Percentiles rank a stretch among this genome's conserved stretches.
phyloP scores from a whole-genome alignment of 2,329 filamentous ascomycete species.

The Nemania sp. region DNA sequence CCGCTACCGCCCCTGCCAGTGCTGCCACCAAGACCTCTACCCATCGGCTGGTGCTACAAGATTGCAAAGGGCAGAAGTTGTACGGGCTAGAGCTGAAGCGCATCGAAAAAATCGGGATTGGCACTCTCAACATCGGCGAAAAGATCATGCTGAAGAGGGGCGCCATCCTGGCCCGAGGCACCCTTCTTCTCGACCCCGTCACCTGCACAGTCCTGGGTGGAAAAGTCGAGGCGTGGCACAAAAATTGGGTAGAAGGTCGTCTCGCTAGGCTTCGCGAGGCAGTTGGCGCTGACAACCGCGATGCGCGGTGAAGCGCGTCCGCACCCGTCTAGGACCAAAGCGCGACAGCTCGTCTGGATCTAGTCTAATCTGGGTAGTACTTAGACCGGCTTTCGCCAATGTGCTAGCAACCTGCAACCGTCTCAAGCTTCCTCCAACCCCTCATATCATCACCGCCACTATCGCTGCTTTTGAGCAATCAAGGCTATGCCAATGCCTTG shows the following conservation, averaged over 20 bases:
- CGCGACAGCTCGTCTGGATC: background rate
- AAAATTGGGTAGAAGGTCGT: slow-evolving; percentile 72
- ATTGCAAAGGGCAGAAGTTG: slow-evolving; percentile 68
- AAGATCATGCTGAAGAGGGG: slow-evolving; percentile 75
- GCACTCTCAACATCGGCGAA: slow-evolving; percentile 71
- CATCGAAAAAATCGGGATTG: slow-evolving; percentile 67
- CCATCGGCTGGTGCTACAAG: slow-evolving; percentile 82
- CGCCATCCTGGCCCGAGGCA: slow-evolving; percentile 70
- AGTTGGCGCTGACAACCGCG: slow-evolving; percentile 45
- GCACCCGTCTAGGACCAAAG: background rate
- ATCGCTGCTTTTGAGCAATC: background rate
- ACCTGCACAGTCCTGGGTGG: slow-evolving; percentile 79
- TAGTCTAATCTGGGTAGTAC: background rate
- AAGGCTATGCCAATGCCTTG: background rate
- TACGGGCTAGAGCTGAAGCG: slow-evolving; percentile 73
- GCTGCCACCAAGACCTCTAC: slow-evolving; percentile 55
- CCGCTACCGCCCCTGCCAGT: slow-evolving; percentile 20
- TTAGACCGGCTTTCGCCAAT: slow-evolving; percentile 3
- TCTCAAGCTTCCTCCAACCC: background rate
- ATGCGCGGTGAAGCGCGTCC: slow-evolving; percentile 11
- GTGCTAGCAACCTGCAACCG: background rate
- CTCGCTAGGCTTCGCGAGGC: slow-evolving; percentile 69
- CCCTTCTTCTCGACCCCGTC: slow-evolving; percentile 74
- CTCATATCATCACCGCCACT: background rate
- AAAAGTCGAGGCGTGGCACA: slow-evolving; percentile 80